Evolutionary conservation across 2,329 filamentous ascomycete species (phyloP), one percentile per base, ranked within the genome.

Genomic region (Pezicula carpinea): DNA sequence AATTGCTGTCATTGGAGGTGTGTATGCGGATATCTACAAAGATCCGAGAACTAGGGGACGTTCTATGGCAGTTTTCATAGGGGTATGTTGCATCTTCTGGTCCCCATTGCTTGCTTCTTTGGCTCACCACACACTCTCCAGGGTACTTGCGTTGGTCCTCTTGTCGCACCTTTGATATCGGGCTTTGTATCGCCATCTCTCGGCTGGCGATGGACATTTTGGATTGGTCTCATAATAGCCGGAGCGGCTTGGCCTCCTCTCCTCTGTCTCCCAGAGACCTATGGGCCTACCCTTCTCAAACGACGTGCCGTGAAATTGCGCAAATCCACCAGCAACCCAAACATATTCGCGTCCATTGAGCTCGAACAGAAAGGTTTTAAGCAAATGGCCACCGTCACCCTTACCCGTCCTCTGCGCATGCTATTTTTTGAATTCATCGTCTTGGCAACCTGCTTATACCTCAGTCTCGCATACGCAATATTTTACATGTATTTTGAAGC

Each of bases 261-360:
- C 40, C 72, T 86, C 71, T 74, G 82, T 56, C 73, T 87, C 19
- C 84, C 83, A 0, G 83, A 87, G 67, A 87, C 83, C 0, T 77
- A 70, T 49, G 63, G 72, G 0, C 66, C 72, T 8, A 81, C 73
- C 43, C 80, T 87, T 55, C 74, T 87, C 3, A 69, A 79, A 22
- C 73, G 72, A 18, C 79, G 82, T 5, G 80, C 82, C 2, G 59
- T 67, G 38, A 74, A 79, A 5, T 69, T 87, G 4, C 75, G 83
- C 43, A 77, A 74, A 57, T 63, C 76, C 36, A 83, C 79, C 0
- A 78, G 77, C 14, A 74, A 77, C 53, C 49, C 62, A 2, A 64
- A 67, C 29, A 76, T 85, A 64, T 75, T 77, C 61, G 77, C 79
- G 0, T 77, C 84, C 53, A 76, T 76, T 44, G 83, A 87, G 60